Base-by-base conservation (phyloP, 202 grass and related monocot genomes). In the Setaria italica region DNA sequence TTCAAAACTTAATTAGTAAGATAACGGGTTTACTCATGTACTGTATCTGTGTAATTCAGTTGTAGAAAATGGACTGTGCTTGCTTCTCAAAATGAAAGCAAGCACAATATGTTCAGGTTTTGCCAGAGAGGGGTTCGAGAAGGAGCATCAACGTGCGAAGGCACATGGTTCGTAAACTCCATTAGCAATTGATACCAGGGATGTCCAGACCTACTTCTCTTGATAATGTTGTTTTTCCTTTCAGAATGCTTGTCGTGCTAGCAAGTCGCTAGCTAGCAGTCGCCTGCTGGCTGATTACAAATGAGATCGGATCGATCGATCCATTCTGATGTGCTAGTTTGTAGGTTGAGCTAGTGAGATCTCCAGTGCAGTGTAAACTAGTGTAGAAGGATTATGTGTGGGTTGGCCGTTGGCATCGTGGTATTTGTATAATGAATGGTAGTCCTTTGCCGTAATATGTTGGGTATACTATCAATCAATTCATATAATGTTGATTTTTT, bases 331-430 rank as follows among this genome's bases (percentile, higher is more conserved):
- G 60, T 33, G 60, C 29, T 11, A 29, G 7, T 60, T 7, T 29
- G 56, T 21, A 10, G 56, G 56, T 21, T 59, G 3, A 59, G 58
- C 21, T 62, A 62, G 59, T 62, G 59, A 62, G 25, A 62, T 62
- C 25, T 32, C 59, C 11, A 14, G 11, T 32, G 59, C 25, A 30
- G 59, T 62, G 59, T 62, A 62, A 62, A 62, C 25, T 32, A 62
- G 59, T 62, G 11, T 62, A 32, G 59, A 62, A 30, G 13, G 59
- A 62, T 32, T 13, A 11, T 32, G 56, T 25, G 59, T 62, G 25
- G 21, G 25, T 62, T 62, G 59, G 59, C 59, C 59, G 25, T 62
- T 62, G 59, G 59, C 59, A 25, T 62, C 59, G 59, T 62, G 59
- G 59, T 62, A 32, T 62, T 62, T 62, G 21, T 62, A 62, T 62